phyloP scores from a whole-genome alignment of 495 filamentous ascomycete genomes.

The Viridothelium virens region DNA sequence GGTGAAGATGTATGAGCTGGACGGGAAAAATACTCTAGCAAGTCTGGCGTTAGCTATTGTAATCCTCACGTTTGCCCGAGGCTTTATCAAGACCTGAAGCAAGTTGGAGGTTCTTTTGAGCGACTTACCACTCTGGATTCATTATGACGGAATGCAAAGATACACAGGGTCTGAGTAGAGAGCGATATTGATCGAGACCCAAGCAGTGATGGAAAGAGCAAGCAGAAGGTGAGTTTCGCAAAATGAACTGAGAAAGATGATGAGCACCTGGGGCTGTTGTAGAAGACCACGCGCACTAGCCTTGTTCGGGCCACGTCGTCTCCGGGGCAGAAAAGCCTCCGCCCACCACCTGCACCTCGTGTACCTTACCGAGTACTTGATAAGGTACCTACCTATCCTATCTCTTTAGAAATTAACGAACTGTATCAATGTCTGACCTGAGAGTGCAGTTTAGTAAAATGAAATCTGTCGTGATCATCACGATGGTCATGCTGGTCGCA shows the following conservation, averaged over 20 bases:
- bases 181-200: not conserved
- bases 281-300: not conserved
- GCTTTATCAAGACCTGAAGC: not conserved
- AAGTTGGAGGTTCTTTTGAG: not conserved
- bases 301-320: conserved; percentile 4
- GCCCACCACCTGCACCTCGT: not conserved
- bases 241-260: conserved; percentile 10
- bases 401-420: not conserved
- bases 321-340: not conserved
- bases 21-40: not conserved
- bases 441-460: not conserved
- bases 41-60: not conserved
- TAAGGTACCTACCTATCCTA: too few relatives aligned
- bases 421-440: not conserved
- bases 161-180: not conserved
- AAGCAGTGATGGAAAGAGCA: not conserved
- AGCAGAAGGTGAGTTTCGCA: not conserved
- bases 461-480: not conserved
- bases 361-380: too few relatives aligned
- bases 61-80: not conserved
- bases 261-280: conserved; percentile 1
- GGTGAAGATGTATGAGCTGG: not conserved
- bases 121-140: conserved; percentile 9
- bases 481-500: not conserved
- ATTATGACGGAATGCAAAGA: not conserved